These are phyloP conservation scores for Penicillium alfredii DNA, from an alignment of 495 filamentous ascomycete species.

Conservation along the genomic window DNA sequence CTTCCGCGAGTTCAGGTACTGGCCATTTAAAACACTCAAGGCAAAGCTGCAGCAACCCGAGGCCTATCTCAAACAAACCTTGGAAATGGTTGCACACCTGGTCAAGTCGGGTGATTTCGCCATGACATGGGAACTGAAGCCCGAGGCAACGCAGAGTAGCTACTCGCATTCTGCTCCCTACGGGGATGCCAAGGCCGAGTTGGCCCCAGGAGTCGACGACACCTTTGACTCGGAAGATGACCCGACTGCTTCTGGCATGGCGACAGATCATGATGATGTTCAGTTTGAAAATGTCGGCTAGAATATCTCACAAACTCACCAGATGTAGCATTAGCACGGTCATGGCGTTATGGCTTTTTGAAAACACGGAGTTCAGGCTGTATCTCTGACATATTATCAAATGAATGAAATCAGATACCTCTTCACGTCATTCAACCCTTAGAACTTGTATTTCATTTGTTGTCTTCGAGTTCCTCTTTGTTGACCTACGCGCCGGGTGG, in stretches of 20 bases:
- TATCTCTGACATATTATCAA: no score
- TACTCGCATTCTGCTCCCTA: slow-evolving; percentile 37
- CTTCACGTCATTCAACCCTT: no score
- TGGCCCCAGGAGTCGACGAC: slow-evolving; percentile 38
- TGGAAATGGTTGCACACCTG: slow-evolving; percentile 76
- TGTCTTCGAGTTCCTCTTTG: no score
- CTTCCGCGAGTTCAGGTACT: slow-evolving; percentile 81
- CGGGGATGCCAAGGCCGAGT: slow-evolving; percentile 41
- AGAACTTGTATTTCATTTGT: no score
- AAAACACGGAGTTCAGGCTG: no score
- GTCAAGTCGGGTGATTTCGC: slow-evolving; percentile 76
- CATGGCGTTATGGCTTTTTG: slow-evolving; percentile 16
- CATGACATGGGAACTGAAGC: slow-evolving; percentile 74
- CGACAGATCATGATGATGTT: slow-evolving; percentile 59
- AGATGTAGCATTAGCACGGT: slow-evolving; percentile 27
- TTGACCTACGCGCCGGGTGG: no score
- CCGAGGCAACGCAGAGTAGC: slow-evolving; percentile 58
- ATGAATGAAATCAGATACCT: no score
- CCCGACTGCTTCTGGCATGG: slow-evolving; percentile 38
- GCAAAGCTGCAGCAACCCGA: slow-evolving; percentile 74
- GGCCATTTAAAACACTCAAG: slow-evolving; percentile 80
- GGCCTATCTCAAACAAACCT: slow-evolving; percentile 76
- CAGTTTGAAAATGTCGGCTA: slow-evolving; percentile 68
- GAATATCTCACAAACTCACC: background rate
- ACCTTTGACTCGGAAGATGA: slow-evolving; percentile 43